A percentile compares a stretch with the other conserved stretches of the same genome.
phyloP scores from a whole-genome alignment of 208 protist genomes.

The Leishmania major region DNA sequence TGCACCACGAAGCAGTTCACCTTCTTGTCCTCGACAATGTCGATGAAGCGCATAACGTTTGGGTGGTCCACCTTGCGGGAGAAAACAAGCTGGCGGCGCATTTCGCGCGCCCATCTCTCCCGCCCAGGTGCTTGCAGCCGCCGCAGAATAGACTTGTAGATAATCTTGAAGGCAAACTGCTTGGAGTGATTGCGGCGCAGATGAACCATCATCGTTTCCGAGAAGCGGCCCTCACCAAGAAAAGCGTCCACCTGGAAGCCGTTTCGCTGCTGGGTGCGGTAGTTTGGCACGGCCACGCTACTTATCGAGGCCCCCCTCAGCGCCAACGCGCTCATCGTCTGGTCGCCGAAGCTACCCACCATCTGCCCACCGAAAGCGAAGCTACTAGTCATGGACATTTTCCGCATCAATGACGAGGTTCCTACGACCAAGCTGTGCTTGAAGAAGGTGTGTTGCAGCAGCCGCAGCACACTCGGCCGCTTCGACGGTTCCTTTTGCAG shows the following conservation, averaged over 20 bases:
- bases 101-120: conserved; percentile 21
- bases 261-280: conserved; percentile 39
- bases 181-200: conserved; percentile 46
- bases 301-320: conserved; percentile 27
- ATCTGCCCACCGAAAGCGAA: conserved; percentile 24
- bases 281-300: conserved; percentile 19
- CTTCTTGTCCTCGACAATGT: conserved; percentile 72
- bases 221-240: conserved; percentile 51
- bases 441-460: conserved; percentile 73
- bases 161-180: conserved; percentile 68
- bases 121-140: conserved; percentile 28
- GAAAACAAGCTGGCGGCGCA: conserved; percentile 49
- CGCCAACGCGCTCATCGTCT: conserved; percentile 18
- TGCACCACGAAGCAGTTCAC: conserved; percentile 71
- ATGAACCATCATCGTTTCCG: conserved; percentile 71
- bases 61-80: conserved; percentile 61
- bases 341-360: conserved; percentile 24
- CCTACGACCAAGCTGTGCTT: conserved; percentile 28
- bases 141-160: conserved; percentile 51
- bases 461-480: conserved; percentile 53
- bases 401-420: conserved; percentile 16
- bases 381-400: conserved; percentile 29
- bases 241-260: conserved; percentile 57
- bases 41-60: conserved; percentile 64
- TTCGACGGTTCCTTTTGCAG: conserved; percentile 53